Percentiles rank a stretch among this genome's conserved stretches.
These are phyloP conservation scores for Selaginella tamariscina DNA, from an alignment of 75 land plant species.

Conservation along the genomic window DNA sequence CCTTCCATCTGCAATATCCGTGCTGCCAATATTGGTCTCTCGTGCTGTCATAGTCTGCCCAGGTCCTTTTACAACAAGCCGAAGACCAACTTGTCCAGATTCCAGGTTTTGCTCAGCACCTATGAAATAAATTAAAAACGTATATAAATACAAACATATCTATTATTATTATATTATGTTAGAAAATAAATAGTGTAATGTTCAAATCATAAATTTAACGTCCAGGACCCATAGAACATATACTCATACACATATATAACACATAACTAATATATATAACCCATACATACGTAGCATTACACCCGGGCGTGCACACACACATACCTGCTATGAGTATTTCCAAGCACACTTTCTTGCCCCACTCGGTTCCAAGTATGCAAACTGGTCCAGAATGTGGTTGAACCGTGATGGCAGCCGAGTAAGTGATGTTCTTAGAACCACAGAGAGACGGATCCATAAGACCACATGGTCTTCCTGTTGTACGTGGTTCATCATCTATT, in stretches of 20 bases:
- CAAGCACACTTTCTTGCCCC: conserved; percentile 28
- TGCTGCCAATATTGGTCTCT: conserved; percentile 75
- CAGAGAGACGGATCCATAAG: conserved; percentile 64
- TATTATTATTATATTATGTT: too few relatives aligned
- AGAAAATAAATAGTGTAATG: too few relatives aligned
- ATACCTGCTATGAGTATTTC: background rate
- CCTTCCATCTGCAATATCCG: conserved; percentile 99
- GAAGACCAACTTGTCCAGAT: conserved; percentile 94
- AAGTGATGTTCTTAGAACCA: conserved; percentile 56
- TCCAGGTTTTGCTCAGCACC: conserved; percentile 97
- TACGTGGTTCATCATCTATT: conserved; percentile 87
- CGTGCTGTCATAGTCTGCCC: conserved; percentile 72
- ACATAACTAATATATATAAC: too few relatives aligned
- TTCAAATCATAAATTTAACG: too few relatives aligned
- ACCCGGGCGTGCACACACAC: too few relatives aligned
- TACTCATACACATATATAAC: too few relatives aligned
- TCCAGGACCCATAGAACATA: too few relatives aligned
- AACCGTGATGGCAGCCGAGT: conserved; percentile 78
- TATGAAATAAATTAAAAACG: too few relatives aligned
- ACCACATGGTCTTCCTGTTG: conserved; percentile 70
- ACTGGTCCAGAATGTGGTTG: conserved; percentile 99
- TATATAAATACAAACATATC: conserved; percentile 78
- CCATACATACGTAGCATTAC: too few relatives aligned
- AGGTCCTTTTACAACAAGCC: conserved; percentile 79
- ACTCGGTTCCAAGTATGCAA: conserved; percentile 85